Evolutionary conservation across 306 rosid genomes (phyloP).

Genomic region (Quercus engelmannii): DNA sequence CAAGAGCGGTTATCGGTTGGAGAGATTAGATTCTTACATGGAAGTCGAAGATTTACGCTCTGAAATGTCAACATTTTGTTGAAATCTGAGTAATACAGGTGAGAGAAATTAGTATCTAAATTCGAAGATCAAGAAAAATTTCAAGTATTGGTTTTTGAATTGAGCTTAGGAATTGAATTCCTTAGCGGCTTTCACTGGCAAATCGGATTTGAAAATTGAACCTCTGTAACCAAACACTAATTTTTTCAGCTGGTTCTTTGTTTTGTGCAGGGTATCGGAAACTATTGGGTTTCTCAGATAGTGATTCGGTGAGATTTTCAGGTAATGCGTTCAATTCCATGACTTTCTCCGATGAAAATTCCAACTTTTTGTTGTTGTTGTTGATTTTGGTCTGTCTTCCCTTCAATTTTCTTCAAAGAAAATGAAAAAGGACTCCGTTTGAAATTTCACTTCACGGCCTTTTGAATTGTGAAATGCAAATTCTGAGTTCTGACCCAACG

Average conservation of each 20-base stretch:
- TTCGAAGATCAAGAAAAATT: slow-evolving; percentile 30
- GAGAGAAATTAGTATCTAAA: slow-evolving; percentile 34
- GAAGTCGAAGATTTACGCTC: slow-evolving; percentile 31
- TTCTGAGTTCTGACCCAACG: background rate
- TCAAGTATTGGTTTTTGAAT: slow-evolving; percentile 8
- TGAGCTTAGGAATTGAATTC: slow-evolving; percentile 7
- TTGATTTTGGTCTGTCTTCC: background rate
- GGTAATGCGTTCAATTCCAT: slow-evolving; percentile 21
- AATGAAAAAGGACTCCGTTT: background rate
- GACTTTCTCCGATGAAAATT: background rate
- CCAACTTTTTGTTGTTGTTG: background rate
- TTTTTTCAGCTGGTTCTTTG: slow-evolving; percentile 4
- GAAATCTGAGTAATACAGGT: slow-evolving; percentile 51
- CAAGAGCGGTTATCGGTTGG: background rate
- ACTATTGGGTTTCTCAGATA: background rate
- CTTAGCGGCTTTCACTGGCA: background rate
- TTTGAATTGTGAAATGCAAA: background rate
- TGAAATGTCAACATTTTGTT: slow-evolving; percentile 33
- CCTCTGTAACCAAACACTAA: slow-evolving; percentile 14
- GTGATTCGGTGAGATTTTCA: slow-evolving; percentile 8
- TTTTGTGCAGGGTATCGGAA: slow-evolving; percentile 21
- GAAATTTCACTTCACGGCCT: background rate
- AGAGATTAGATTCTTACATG: slow-evolving; percentile 9
- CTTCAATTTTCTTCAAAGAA: background rate
- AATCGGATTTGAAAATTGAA: background rate